A percentile compares a stretch with the other conserved stretches of the same genome.
Evolutionary conservation across 805 yeast genomes (phyloP).

Genomic region (Kregervanrija delftensis): DNA sequence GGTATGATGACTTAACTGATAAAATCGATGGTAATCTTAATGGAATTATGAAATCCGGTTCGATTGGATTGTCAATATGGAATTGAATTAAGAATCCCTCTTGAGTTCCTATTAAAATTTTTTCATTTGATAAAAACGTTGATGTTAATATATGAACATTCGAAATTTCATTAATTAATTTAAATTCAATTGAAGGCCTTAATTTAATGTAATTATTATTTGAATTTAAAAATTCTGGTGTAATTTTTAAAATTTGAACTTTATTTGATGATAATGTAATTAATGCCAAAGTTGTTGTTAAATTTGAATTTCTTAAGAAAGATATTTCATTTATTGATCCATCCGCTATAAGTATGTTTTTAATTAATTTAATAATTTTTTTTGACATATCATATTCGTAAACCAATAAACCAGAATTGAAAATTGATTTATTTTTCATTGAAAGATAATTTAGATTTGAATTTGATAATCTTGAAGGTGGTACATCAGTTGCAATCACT

Average conservation of each 20-base stretch:
- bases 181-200: conserved; percentile 9
- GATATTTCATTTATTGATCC: conserved; percentile 23
- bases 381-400: conserved; percentile 12
- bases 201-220: conserved; percentile 5
- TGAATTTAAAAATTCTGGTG: conserved; percentile 7
- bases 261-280: conserved; percentile 25
- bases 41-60: conserved; percentile 19
- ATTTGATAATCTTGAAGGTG: conserved; percentile 6
- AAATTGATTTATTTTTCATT: conserved; percentile 7
- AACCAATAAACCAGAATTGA: conserved; percentile 17
- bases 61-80: conserved; percentile 13
- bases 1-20: conserved; percentile 9
- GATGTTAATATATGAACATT: conserved; percentile 13
- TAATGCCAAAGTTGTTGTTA: conserved; percentile 14
- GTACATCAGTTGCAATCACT: conserved; percentile 8
- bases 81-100: conserved; percentile 24
- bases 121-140: conserved; percentile 23
- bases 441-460: conserved; percentile 15
- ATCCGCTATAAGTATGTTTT: conserved; percentile 14
- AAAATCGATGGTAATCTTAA: conserved; percentile 18
- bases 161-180: conserved; percentile 9
- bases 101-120: conserved; percentile 20
- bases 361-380: conserved; percentile 7
- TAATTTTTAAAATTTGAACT: conserved; percentile 18
- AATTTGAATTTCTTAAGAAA: conserved; percentile 16